phyloP scores from a whole-genome alignment of 768 basidiomycete species.

The Mycena floridula region DNA sequence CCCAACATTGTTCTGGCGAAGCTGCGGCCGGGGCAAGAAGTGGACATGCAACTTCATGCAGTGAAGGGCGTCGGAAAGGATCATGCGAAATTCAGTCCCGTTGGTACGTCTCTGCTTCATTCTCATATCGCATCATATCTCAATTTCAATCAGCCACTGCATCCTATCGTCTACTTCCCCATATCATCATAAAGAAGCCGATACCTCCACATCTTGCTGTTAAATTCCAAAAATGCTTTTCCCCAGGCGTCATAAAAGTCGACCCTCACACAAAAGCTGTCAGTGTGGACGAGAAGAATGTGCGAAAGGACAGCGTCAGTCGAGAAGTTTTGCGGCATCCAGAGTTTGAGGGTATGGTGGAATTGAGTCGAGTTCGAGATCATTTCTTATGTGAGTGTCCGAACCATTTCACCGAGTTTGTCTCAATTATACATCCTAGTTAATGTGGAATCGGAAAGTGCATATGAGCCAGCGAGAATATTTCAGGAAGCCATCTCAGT shows the following conservation, averaged over 20 bases:
- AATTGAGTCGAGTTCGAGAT: slow-evolving; percentile 82
- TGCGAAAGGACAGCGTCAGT: slow-evolving; percentile 84
- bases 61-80: slow-evolving; percentile 90
- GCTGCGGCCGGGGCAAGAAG: slow-evolving; percentile 82
- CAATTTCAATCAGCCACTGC: slow-evolving; percentile 68
- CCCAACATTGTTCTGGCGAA: slow-evolving; percentile 86
- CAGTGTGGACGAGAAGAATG: slow-evolving; percentile 53
- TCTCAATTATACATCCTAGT: slow-evolving; percentile 35
- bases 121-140: background rate
- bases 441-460: slow-evolving; percentile 86
- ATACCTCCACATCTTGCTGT: slow-evolving; percentile 72
- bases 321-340: slow-evolving; percentile 89
- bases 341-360: slow-evolving; percentile 80
- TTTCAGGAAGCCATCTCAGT: slow-evolving; percentile 75
- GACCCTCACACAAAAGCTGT: slow-evolving; percentile 52
- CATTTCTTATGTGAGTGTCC: slow-evolving; percentile 80
- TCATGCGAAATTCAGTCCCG: slow-evolving; percentile 95
- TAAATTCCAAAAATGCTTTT: slow-evolving; percentile 86
- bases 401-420: background rate
- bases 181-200: slow-evolving; percentile 69
- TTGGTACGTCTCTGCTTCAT: slow-evolving; percentile 49
- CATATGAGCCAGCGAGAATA: slow-evolving; percentile 80
- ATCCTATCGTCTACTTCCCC: slow-evolving; percentile 87
- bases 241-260: slow-evolving; percentile 71
- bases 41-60: slow-evolving; percentile 85